These are phyloP conservation scores for Syzygium jambos DNA, from an alignment of 345 rosid species.

Conservation along the genomic window DNA sequence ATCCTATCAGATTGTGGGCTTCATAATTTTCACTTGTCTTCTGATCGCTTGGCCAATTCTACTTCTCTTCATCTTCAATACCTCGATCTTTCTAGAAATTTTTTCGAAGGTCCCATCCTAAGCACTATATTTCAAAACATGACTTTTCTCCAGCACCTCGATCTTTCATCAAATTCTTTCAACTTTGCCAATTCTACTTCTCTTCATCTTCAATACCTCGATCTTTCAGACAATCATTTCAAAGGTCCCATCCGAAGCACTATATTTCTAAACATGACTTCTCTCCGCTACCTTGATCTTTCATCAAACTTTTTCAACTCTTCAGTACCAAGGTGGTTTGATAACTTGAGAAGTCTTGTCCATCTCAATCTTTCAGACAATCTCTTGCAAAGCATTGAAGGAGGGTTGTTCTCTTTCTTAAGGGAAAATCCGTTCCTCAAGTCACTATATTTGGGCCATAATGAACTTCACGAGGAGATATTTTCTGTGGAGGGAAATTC, in stretches of 20 bases:
- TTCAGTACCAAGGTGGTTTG: background rate
- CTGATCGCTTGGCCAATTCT: too few relatives aligned
- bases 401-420: background rate
- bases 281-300: background rate
- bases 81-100: background rate
- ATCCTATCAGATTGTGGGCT: background rate
- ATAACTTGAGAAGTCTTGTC: too few relatives aligned
- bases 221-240: rapidly evolving
- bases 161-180: background rate
- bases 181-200: too few relatives aligned
- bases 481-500: background rate
- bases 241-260: background rate
- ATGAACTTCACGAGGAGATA: background rate
- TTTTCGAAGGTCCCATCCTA: background rate
- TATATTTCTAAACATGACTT: background rate
- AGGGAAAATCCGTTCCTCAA: background rate
- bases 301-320: too few relatives aligned
- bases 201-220: background rate
- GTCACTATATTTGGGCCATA: background rate
- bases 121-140: background rate
- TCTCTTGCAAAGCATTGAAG: background rate
- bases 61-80: background rate
- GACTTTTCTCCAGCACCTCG: background rate
- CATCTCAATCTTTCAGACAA: background rate
- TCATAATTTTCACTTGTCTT: background rate